Percentiles rank a stretch among this genome's conserved stretches.
Evolutionary conservation across 192 early-diverging fungal genomes (phyloP).

Genomic region (Pilaira anomala): DNA sequence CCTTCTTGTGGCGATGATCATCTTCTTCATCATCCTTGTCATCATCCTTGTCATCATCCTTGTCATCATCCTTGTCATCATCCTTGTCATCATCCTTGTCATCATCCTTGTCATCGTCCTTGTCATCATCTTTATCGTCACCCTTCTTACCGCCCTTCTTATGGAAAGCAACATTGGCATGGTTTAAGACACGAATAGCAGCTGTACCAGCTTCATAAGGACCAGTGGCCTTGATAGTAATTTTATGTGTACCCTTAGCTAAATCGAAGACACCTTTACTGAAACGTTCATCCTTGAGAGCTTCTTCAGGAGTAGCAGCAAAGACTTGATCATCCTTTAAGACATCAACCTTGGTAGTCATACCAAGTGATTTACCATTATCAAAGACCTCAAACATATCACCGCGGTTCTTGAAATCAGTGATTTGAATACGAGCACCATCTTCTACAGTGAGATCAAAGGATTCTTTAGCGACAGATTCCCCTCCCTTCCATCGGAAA

Average conservation of each 20-base stretch:
- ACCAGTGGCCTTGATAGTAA: constrained; percentile 27
- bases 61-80: not conserved
- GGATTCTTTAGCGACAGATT: constrained; percentile 17
- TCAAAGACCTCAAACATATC: constrained; percentile 34
- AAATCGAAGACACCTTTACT: constrained; percentile 31
- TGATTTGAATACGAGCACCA: constrained; percentile 24
- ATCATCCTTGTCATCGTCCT: not conserved
- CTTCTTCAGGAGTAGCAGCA: constrained; percentile 33
- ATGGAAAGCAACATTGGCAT: constrained; percentile 7
- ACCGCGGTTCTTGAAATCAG: constrained; percentile 35
- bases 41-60: not conserved
- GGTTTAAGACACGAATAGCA: constrained; percentile 28
- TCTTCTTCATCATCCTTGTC: not conserved
- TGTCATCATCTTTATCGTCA: not conserved
- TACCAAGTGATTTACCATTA: constrained; percentile 25
- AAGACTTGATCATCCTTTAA: constrained; percentile 18
- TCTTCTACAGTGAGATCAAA: constrained; percentile 19
- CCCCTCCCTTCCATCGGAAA: constrained; percentile 30
- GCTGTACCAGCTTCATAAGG: constrained; percentile 31
- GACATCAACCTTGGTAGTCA: constrained; percentile 15
- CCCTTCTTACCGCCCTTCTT: constrained; percentile 2
- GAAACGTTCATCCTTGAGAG: constrained; percentile 24
- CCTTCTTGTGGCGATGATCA: not conserved
- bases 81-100: not conserved
- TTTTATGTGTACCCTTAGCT: constrained; percentile 29